Percentiles rank a stretch among this genome's conserved stretches.
These are phyloP conservation scores for Sequoiadendron giganteum DNA, from an alignment of 75 land plant species.

Conservation along the genomic window DNA sequence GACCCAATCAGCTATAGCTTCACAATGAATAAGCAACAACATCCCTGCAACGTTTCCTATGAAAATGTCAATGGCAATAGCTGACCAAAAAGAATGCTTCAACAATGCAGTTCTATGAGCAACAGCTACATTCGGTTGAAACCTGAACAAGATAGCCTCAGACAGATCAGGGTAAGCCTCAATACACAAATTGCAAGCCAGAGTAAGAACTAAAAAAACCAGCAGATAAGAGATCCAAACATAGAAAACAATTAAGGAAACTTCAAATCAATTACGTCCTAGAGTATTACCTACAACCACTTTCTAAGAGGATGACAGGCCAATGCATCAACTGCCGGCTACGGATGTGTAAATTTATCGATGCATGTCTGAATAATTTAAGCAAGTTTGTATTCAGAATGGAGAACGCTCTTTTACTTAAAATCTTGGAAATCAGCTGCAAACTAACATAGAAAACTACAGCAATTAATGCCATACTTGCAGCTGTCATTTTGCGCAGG, in stretches of 20 bases:
- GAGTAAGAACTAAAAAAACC: neutral
- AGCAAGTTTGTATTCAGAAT: slow-evolving; percentile 15
- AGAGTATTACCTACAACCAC: slow-evolving; percentile 47
- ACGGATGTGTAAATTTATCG: slow-evolving; percentile 58
- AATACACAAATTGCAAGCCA: slow-evolving; percentile 1
- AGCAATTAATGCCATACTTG: slow-evolving; percentile 51
- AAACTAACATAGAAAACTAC: slow-evolving; percentile 55
- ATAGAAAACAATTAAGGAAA: neutral
- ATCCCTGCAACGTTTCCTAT: slow-evolving; percentile 67
- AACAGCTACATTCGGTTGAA: slow-evolving; percentile 63
- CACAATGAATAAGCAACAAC: slow-evolving; percentile 36
- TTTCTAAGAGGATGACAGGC: slow-evolving; percentile 66
- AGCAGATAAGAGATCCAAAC: neutral
- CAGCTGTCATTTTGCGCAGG: slow-evolving; percentile 35
- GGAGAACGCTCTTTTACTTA: slow-evolving; percentile 27
- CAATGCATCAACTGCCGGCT: slow-evolving; percentile 75
- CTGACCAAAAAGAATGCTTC: slow-evolving; percentile 81
- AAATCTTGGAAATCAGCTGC: slow-evolving; percentile 33
- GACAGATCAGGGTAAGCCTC: neutral
- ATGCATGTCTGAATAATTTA: slow-evolving; percentile 39
- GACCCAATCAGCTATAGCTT: slow-evolving; percentile 41
- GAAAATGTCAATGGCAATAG: slow-evolving; percentile 61
- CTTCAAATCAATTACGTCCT: neutral
- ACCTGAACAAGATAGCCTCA: slow-evolving; percentile 40
- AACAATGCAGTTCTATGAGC: slow-evolving; percentile 57